Percentiles rank a stretch among this genome's conserved stretches.
Conservation (phyloP, 1,139 yeast genomes). For the Hyphopichia burtonii region DNA sequence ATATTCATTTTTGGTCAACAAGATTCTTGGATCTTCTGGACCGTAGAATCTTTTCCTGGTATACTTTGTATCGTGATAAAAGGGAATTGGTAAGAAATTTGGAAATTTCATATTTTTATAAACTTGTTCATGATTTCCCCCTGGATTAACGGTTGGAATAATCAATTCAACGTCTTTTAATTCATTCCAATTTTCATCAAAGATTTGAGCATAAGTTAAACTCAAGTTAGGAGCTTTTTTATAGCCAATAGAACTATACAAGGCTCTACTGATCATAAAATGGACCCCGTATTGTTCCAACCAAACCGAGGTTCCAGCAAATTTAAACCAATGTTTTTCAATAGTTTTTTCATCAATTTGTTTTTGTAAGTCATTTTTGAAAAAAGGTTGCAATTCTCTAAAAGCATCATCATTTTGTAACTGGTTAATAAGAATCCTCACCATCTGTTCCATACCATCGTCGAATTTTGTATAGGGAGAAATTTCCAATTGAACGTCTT, state of each 20-base stretch:
- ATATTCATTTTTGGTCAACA: constrained; percentile 26
- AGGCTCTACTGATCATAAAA: constrained; percentile 32
- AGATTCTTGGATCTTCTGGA: constrained; percentile 49
- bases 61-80: constrained; percentile 26
- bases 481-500: constrained; percentile 9
- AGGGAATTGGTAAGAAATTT: constrained; percentile 26
- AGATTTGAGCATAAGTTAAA: constrained; percentile 36
- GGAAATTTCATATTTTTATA: constrained; percentile 21
- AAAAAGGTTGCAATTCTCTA: constrained; percentile 23
- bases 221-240: constrained; percentile 34
- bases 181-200: constrained; percentile 40
- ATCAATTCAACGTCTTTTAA: constrained; percentile 28
- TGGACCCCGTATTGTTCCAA: constrained; percentile 40
- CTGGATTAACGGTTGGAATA: constrained; percentile 26
- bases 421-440: constrained; percentile 12
- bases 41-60: constrained; percentile 29
- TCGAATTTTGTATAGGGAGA: constrained; percentile 9
- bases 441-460: constrained; percentile 12
- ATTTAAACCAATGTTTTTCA: constrained; percentile 30
- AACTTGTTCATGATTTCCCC: constrained; percentile 3
- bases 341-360: constrained; percentile 27
- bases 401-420: constrained; percentile 16
- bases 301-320: constrained; percentile 43
- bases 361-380: constrained; percentile 20
- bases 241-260: constrained; percentile 28